Percentiles rank a stretch among this genome's conserved stretches.
phyloP scores from a whole-genome alignment of 2,329 filamentous ascomycete species.

The Keithomyces neogunnii region DNA sequence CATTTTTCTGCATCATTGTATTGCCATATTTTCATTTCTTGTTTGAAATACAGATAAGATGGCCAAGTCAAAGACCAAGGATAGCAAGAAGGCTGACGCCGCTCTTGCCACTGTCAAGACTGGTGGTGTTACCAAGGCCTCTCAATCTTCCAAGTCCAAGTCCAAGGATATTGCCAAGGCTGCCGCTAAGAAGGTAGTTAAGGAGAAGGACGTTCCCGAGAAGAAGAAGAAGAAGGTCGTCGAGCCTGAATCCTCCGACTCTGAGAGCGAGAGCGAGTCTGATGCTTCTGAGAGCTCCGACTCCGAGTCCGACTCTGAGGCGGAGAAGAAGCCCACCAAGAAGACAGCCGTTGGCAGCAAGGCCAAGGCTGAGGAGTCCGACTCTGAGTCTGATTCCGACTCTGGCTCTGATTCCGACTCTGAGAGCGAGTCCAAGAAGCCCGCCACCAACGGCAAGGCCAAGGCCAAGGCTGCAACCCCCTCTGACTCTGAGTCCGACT shows the following conservation, averaged over 20 bases:
- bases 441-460: conserved; percentile 16
- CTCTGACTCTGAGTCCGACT: conserved; percentile 25
- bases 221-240: conserved; percentile 42
- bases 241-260: conserved; percentile 31
- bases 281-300: background rate
- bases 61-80: conserved; percentile 58
- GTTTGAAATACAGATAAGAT: conserved; percentile 29
- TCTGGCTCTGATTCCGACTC: conserved; percentile 30
- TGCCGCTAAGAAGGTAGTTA: conserved; percentile 39
- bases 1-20: background rate
- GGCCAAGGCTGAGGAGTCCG: conserved; percentile 13
- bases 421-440: conserved; percentile 22
- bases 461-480: conserved; percentile 27
- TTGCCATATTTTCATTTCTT: conserved; percentile 1
- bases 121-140: conserved; percentile 58
- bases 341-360: conserved; percentile 14
- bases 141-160: conserved; percentile 56
- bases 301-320: background rate
- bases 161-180: conserved; percentile 60
- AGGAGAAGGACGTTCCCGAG: conserved; percentile 37
- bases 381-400: conserved; percentile 24
- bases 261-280: conserved; percentile 24
- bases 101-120: conserved; percentile 51
- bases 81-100: conserved; percentile 44
- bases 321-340: conserved; percentile 16